phyloP scores from a whole-genome alignment of 163 green algal species.

The Chlamydomonas reinhardtii region DNA sequence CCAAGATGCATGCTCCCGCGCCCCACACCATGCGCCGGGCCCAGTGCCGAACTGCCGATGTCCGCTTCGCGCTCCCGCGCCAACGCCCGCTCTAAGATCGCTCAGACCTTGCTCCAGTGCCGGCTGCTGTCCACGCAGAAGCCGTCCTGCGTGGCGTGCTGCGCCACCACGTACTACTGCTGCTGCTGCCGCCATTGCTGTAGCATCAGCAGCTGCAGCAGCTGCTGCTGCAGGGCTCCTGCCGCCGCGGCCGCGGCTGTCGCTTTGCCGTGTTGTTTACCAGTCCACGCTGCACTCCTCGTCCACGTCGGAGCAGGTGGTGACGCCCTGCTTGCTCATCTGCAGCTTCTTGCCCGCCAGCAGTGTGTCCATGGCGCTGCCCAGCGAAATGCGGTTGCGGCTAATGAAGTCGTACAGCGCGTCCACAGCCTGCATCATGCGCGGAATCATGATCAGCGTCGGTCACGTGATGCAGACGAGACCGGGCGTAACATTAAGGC shows the following conservation, averaged over 20 bases:
- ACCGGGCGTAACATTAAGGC: no score
- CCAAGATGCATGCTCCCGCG: no score
- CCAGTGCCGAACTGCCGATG: no score
- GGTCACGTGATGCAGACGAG: no score
- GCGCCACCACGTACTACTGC: neutral
- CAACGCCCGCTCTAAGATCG: no score
- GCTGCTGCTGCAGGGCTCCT: no score
- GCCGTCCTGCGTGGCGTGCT: neutral
- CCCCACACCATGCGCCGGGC: no score
- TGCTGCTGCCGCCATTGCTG: no score
- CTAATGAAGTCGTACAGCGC: conserved; percentile 77
- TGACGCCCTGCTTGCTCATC: conserved; percentile 68
- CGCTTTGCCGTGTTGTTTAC: conserved; percentile 18
- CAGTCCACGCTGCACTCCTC: conserved; percentile 74
- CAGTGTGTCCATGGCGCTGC: conserved; percentile 69
- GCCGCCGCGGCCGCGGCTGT: neutral
- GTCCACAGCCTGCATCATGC: conserved; percentile 48
- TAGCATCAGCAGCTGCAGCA: neutral
- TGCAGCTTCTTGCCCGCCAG: conserved; percentile 77
- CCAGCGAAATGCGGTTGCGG: conserved; percentile 71
- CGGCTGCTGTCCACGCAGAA: no score
- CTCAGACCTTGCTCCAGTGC: neutral
- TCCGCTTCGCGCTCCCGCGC: no score
- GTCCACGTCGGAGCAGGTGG: conserved; percentile 79
- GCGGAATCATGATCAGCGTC: no score